phyloP scores from a whole-genome alignment of 345 rosid species.

The Hibiscus syriacus region DNA sequence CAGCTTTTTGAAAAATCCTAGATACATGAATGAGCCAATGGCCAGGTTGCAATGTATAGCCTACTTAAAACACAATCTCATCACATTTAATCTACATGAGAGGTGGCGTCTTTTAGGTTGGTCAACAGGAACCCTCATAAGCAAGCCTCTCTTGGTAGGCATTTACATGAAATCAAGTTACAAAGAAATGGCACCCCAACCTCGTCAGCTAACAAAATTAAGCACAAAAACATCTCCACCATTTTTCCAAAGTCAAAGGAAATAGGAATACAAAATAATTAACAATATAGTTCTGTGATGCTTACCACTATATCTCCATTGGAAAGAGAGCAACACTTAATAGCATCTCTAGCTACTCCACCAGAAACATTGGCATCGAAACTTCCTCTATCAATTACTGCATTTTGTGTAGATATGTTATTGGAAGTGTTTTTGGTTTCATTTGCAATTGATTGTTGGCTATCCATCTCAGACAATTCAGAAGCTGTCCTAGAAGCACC shows the following conservation, averaged over 20 bases:
- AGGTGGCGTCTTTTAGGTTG: background rate
- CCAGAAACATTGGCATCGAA: conserved; percentile 70
- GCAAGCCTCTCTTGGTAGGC: background rate
- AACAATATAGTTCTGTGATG: conserved; percentile 20
- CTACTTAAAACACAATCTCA: background rate
- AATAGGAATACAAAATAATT: background rate
- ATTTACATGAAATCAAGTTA: background rate
- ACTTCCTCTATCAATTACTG: conserved; percentile 74
- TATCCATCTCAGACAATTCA: conserved; percentile 26
- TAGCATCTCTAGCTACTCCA: conserved; percentile 75
- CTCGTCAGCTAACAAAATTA: background rate
- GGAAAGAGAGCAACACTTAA: conserved; percentile 67
- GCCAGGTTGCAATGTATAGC: background rate
- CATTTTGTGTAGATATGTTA: conserved; percentile 34
- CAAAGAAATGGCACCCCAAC: background rate
- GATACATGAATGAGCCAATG: background rate
- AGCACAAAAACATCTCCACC: background rate
- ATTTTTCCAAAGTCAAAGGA: background rate
- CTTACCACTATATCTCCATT: conserved; percentile 98
- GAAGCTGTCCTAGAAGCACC: conserved; percentile 26
- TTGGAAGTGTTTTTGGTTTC: conserved; percentile 20
- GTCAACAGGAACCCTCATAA: background rate
- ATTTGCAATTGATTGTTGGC: conserved; percentile 16
- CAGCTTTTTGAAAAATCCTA: background rate
- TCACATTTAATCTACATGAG: background rate